Percentiles rank a stretch among this genome's conserved stretches.
These are phyloP conservation scores for Calophaca sinica DNA, from an alignment of 306 rosid species.

Conservation along the genomic window DNA sequence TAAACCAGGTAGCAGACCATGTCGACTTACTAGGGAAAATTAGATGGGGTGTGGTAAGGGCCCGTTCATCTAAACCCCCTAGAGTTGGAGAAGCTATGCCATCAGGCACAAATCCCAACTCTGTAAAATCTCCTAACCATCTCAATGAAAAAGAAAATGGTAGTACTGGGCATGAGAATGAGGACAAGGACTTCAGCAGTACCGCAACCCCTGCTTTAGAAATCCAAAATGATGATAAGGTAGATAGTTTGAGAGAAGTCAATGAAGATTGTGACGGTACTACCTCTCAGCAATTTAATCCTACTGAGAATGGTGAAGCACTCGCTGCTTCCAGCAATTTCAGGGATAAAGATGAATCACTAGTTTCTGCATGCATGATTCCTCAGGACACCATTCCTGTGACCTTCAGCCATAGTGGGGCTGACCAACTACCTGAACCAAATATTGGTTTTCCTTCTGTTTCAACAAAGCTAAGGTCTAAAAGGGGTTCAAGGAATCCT, in stretches of 20 bases:
- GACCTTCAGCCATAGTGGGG: constrained; percentile 44
- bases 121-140: constrained; percentile 49
- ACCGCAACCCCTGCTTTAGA: constrained; percentile 47
- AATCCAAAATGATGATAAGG: constrained; percentile 49
- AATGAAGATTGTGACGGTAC: constrained; percentile 50
- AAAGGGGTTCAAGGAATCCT: constrained; percentile 61
- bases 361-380: constrained; percentile 50
- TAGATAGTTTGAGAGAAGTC: constrained; percentile 47
- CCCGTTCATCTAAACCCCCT: constrained; percentile 74
- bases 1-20: constrained; percentile 46
- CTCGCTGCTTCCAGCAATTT: constrained; percentile 47
- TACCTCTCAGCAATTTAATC: constrained; percentile 53
- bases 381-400: constrained; percentile 52
- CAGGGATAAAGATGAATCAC: constrained; percentile 57
- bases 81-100: constrained; percentile 66
- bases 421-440: constrained; percentile 57
- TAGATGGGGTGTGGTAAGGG: constrained; percentile 87
- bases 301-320: constrained; percentile 52
- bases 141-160: constrained; percentile 54
- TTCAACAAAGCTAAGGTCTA: constrained; percentile 70
- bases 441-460: constrained; percentile 52
- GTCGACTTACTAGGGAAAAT: constrained; percentile 62
- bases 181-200: constrained; percentile 50
- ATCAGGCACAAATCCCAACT: constrained; percentile 55
- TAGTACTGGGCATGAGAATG: constrained; percentile 48